Conservation (phyloP, 306 rosid genomes). For the Cucurbita ficifolia region DNA sequence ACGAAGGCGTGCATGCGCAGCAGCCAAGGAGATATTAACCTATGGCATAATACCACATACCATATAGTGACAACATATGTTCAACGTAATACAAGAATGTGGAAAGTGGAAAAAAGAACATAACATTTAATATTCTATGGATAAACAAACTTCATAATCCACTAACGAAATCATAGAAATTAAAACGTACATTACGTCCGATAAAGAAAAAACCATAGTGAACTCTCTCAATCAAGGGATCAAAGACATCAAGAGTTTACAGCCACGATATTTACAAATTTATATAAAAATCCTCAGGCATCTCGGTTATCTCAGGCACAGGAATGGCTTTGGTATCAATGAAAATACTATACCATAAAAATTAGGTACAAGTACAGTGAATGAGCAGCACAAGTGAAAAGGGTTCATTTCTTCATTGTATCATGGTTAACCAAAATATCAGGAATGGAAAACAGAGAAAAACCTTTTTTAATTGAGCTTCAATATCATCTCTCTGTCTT, state of each 20-base stretch:
- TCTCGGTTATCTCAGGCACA: background rate
- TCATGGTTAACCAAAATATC: background rate
- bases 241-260: background rate
- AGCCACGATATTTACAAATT: background rate
- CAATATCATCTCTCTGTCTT: constrained; percentile 69
- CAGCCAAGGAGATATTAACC: constrained; percentile 76
- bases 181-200: background rate
- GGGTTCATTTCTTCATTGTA: background rate
- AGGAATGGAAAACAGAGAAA: background rate
- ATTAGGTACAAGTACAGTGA: background rate
- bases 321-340: background rate
- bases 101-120: background rate
- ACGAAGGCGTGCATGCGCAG: constrained; percentile 73
- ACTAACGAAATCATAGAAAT: background rate
- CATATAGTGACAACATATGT: background rate
- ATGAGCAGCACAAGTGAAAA: background rate
- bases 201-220: background rate
- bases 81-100: background rate
- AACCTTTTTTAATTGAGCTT: constrained; percentile 84
- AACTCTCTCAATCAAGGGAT: background rate
- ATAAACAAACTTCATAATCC: background rate
- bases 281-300: background rate
- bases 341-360: background rate
- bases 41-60: constrained; percentile 9
- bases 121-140: background rate